A percentile compares a stretch with the other conserved stretches of the same genome.
phyloP scores from a whole-genome alignment of 2,329 filamentous ascomycete species.

The Fusarium nodosum region DNA sequence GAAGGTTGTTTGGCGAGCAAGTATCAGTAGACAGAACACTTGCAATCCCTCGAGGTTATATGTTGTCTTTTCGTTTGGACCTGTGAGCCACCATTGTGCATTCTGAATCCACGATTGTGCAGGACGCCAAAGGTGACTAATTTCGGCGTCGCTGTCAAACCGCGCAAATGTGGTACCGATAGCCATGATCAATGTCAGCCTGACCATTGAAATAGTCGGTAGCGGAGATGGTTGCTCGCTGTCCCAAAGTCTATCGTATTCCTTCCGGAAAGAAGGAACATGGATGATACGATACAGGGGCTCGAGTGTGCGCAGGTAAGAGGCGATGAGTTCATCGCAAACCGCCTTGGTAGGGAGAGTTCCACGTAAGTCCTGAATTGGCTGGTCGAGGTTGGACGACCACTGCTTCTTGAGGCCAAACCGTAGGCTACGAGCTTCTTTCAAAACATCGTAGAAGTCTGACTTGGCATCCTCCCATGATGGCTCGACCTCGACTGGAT shows the following conservation, averaged over 20 bases:
- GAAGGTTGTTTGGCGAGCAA: constrained; percentile 47
- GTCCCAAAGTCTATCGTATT: constrained; percentile 45
- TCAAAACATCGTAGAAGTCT: constrained; percentile 41
- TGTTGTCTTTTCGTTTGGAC: constrained; percentile 46
- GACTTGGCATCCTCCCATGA: constrained; percentile 46
- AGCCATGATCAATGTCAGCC: constrained; percentile 41
- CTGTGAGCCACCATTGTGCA: constrained; percentile 49
- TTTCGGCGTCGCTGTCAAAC: constrained; percentile 31
- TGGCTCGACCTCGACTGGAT: constrained; percentile 47
- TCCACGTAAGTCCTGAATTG: constrained; percentile 33
- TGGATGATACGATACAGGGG: constrained; percentile 48
- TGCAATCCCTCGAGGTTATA: constrained; percentile 48
- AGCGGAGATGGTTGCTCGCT: constrained; percentile 5
- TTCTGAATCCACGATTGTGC: constrained; percentile 49
- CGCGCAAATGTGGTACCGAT: constrained; percentile 45
- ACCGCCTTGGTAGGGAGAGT: constrained; percentile 38
- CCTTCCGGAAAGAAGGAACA: constrained; percentile 43
- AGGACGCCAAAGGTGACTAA: constrained; percentile 30
- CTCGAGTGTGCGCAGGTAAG: constrained; percentile 48
- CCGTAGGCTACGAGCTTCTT: constrained; percentile 42
- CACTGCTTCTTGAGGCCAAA: constrained; percentile 37
- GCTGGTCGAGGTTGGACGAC: constrained; percentile 35
- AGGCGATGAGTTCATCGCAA: constrained; percentile 43
- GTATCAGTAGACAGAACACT: constrained; percentile 44
- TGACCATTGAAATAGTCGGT: constrained; percentile 41